Percentiles rank a stretch among this genome's conserved stretches.
These are phyloP conservation scores for Trichoderma gamsii DNA, from an alignment of 495 filamentous ascomycete species.

Conservation along the genomic window DNA sequence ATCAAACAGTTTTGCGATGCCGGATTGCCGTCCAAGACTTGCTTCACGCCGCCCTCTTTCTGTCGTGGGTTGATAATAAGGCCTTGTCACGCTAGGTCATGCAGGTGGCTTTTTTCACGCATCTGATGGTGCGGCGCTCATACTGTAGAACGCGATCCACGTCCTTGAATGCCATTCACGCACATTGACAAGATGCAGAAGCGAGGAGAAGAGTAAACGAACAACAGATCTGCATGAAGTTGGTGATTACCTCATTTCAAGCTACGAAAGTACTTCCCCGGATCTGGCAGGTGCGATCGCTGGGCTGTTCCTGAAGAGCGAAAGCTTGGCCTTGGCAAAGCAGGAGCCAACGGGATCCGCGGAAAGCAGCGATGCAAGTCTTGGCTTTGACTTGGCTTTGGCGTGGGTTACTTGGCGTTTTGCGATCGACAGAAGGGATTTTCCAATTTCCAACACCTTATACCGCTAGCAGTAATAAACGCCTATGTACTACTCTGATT, in stretches of 20 bases:
- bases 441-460: background rate
- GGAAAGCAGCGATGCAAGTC: background rate
- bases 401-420: constrained; percentile 1
- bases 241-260: background rate
- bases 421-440: background rate
- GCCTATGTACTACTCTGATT: too few relatives aligned
- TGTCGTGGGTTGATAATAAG: background rate
- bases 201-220: background rate
- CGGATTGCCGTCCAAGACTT: background rate
- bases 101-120: background rate
- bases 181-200: background rate
- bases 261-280: background rate
- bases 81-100: background rate
- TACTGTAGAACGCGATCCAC: background rate
- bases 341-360: background rate
- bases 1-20: background rate
- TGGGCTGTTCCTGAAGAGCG: background rate
- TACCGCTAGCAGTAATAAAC: background rate
- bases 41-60: background rate
- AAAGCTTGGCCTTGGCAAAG: background rate
- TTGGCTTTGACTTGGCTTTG: constrained; percentile 7
- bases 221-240: background rate
- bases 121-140: background rate
- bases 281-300: constrained; percentile 6
- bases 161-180: background rate